Evolutionary conservation across 345 rosid genomes (phyloP).

Genomic region (Aegle marmelos): DNA sequence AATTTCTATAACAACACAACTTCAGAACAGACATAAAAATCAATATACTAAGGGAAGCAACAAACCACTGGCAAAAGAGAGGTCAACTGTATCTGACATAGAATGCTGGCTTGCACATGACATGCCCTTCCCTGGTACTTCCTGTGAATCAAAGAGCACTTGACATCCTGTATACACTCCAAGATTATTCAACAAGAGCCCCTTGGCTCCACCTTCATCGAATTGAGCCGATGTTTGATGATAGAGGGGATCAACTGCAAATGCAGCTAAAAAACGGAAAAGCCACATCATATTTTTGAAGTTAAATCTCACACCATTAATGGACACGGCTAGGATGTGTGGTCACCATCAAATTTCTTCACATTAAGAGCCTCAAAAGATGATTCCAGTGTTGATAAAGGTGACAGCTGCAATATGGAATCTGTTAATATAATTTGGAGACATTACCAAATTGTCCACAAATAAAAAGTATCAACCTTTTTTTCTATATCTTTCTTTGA

Average conservation of each 20-base stretch:
- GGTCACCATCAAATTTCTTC: constrained; percentile 84
- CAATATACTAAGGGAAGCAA: constrained; percentile 8
- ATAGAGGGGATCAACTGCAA: constrained; percentile 94
- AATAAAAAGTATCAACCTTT: constrained; percentile 45
- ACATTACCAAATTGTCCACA: neutral
- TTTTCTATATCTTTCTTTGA: constrained; percentile 61
- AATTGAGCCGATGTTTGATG: constrained; percentile 97
- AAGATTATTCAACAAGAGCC: constrained; percentile 81
- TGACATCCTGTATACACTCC: constrained; percentile 86
- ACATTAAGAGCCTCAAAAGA: constrained; percentile 84
- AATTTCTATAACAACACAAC: neutral
- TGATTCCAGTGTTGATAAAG: constrained; percentile 75
- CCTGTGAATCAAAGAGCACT: constrained; percentile 89
- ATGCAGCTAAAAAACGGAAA: constrained; percentile 59
- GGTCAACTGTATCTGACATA: constrained; percentile 57
- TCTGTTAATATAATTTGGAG: constrained; percentile 22
- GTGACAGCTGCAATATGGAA: constrained; percentile 66
- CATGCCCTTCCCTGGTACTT: constrained; percentile 72
- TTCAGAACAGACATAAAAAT: neutral
- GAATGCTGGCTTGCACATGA: constrained; percentile 44
- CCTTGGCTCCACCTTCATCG: constrained; percentile 98
- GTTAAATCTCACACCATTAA: constrained; percentile 12
- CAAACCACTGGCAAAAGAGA: constrained; percentile 77
- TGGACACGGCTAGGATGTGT: constrained; percentile 14
- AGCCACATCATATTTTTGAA: constrained; percentile 18